phyloP scores from a whole-genome alignment of 225 moss, liverwort and hornwort genomes.

The Polytrichum formosum region DNA sequence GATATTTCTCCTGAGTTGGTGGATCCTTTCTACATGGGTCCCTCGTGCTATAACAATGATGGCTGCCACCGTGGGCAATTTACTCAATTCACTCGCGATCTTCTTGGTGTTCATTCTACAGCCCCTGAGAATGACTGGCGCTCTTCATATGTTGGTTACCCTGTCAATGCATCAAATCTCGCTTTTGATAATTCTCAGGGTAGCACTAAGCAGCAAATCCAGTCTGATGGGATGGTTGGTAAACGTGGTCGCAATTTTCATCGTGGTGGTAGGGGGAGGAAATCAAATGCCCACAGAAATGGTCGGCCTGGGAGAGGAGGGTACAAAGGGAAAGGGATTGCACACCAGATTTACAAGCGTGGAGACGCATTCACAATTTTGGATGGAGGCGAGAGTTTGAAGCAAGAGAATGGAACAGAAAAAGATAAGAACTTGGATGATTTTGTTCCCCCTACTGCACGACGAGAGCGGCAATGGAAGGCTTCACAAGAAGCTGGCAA shows the following conservation, averaged over 20 bases:
- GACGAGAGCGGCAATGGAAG: conserved; percentile 28
- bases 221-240: conserved; percentile 20
- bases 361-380: conserved; percentile 28
- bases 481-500: conserved; percentile 50
- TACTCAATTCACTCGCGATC: conserved; percentile 27
- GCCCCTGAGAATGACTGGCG: conserved; percentile 34
- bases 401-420: conserved; percentile 21
- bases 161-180: conserved; percentile 25
- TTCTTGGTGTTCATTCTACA: conserved; percentile 30
- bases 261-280: conserved; percentile 26
- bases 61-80: conserved; percentile 39
- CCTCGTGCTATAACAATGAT: conserved; percentile 33
- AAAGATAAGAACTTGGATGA: conserved; percentile 14
- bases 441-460: conserved; percentile 13
- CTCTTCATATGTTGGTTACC: conserved; percentile 21
- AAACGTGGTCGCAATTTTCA: conserved; percentile 12
- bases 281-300: conserved; percentile 23
- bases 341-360: conserved; percentile 24
- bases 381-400: conserved; percentile 20
- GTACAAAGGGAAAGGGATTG: conserved; percentile 14
- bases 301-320: conserved; percentile 18
- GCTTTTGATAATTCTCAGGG: conserved; percentile 20
- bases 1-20: conserved; percentile 35
- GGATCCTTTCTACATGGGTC: conserved; percentile 31
- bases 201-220: conserved; percentile 31